A percentile compares a stretch with the other conserved stretches of the same genome.
Evolutionary conservation across 2,329 filamentous ascomycete genomes (phyloP).

Genomic region (Ambrosiella xylebori): DNA sequence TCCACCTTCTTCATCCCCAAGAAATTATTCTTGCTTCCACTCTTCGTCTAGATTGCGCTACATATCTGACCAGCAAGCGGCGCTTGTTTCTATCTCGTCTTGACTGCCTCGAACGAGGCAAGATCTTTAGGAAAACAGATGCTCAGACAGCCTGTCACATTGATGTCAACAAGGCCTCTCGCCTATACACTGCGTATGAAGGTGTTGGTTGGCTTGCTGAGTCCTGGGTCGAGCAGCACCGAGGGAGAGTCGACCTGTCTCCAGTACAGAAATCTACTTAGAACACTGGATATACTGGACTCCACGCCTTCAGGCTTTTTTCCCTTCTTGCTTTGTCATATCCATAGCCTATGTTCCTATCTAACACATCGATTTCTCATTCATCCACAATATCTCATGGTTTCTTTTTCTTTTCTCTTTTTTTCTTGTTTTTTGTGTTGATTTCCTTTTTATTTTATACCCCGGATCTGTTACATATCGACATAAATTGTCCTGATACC

Average conservation of each 20-base stretch:
- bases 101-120: constrained; percentile 46
- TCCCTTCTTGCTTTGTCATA: constrained; percentile 5
- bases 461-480: too few species aligned
- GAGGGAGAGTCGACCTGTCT: constrained; percentile 15
- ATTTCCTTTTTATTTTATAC: too few species aligned
- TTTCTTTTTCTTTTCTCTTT: too few species aligned
- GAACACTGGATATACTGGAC: neutral
- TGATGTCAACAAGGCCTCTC: constrained; percentile 93
- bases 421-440: too few species aligned
- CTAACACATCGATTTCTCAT: too few species aligned
- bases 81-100: constrained; percentile 71
- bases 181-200: constrained; percentile 79
- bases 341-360: neutral
- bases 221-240: constrained; percentile 24
- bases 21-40: constrained; percentile 63
- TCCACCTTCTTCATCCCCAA: constrained; percentile 54
- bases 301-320: constrained; percentile 6
- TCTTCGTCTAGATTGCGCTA: constrained; percentile 68
- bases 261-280: constrained; percentile 9
- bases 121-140: constrained; percentile 88
- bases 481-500: too few species aligned
- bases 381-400: too few species aligned
- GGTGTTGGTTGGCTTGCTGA: constrained; percentile 66
- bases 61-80: constrained; percentile 83
- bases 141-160: constrained; percentile 96